Conservation (phyloP, 2,329 filamentous ascomycete species). For the Tolypocladium capitatum region DNA sequence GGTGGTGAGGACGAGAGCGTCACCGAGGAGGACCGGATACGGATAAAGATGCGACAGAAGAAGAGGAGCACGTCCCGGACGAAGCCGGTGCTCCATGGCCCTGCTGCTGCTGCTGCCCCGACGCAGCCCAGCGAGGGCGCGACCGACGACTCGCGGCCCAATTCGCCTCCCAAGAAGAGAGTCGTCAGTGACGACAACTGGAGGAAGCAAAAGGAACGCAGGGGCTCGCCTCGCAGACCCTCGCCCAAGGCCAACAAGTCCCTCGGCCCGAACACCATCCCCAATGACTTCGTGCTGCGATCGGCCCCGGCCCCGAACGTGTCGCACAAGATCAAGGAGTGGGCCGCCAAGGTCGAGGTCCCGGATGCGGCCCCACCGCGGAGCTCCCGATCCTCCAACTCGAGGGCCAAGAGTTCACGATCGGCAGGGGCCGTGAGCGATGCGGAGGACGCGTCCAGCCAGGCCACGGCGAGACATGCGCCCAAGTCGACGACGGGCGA, state of each 20-base stretch:
- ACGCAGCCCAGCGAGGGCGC: constrained; percentile 8
- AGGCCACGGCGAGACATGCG: constrained; percentile 13
- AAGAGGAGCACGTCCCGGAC: constrained; percentile 21
- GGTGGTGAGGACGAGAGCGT: constrained; percentile 44
- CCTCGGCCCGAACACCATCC: constrained; percentile 24
- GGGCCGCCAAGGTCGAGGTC: constrained; percentile 43
- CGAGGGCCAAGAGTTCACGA: constrained; percentile 13
- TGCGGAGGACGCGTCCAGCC: constrained; percentile 13
- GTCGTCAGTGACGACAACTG: constrained; percentile 91
- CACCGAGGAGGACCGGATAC: constrained; percentile 45
- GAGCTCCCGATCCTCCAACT: constrained; percentile 24
- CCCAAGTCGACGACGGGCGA: constrained; percentile 10
- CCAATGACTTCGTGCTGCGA: constrained; percentile 43
- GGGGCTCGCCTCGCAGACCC: constrained; percentile 29
- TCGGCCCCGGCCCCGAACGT: constrained; percentile 41
- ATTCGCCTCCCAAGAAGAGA: constrained; percentile 66
- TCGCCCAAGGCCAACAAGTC: constrained; percentile 21
- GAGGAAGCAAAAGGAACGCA: constrained; percentile 48
- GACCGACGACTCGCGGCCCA: constrained; percentile 16
- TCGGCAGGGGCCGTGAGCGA: constrained; percentile 14
- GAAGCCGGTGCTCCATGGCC: constrained; percentile 10
- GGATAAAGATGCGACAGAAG: constrained; percentile 40
- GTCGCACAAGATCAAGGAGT: constrained; percentile 47
- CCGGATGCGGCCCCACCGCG: constrained; percentile 25
- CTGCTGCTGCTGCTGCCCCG: constrained; percentile 13